phyloP scores from a whole-genome alignment of 2,329 filamentous ascomycete species.

The Xylogone sp. region DNA sequence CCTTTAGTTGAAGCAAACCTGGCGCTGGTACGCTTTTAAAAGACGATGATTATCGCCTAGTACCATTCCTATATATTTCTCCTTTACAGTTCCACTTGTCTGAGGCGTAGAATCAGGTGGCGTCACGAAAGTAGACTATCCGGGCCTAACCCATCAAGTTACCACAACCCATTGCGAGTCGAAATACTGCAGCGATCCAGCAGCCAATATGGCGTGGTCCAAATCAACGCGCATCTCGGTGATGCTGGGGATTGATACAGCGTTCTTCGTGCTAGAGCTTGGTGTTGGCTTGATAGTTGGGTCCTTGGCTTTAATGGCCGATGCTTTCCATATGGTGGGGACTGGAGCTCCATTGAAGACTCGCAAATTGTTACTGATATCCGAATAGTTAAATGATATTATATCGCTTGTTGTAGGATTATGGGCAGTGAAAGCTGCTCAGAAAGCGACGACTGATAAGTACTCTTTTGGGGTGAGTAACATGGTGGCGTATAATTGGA shows the following conservation, averaged over 20 bases:
- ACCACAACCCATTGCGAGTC: background rate
- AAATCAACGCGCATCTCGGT: slow-evolving; percentile 91
- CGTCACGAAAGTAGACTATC: background rate
- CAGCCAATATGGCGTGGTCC: slow-evolving; percentile 69
- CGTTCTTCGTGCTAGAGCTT: slow-evolving; percentile 89
- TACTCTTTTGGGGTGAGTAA: slow-evolving; percentile 86
- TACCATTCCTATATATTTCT: background rate
- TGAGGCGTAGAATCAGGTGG: background rate
- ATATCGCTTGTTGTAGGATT: slow-evolving; percentile 88
- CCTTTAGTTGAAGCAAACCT: background rate
- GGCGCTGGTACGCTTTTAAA: background rate
- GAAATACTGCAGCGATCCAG: background rate
- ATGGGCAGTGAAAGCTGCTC: slow-evolving; percentile 91
- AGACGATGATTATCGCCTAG: background rate
- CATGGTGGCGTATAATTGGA: background rate
- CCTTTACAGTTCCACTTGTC: background rate
- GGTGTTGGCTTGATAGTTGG: slow-evolving; percentile 81
- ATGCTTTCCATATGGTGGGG: slow-evolving; percentile 95
- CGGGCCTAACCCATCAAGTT: background rate
- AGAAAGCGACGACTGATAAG: slow-evolving; percentile 79
- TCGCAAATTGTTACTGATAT: slow-evolving; percentile 12
- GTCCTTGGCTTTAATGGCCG: slow-evolving; percentile 89
- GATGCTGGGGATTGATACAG: slow-evolving; percentile 83
- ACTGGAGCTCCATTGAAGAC: background rate
- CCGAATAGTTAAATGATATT: slow-evolving; percentile 84